Evolutionary conservation across 371 early-diverging fungal species (phyloP).

Genomic region (Actinomucor elegans): DNA sequence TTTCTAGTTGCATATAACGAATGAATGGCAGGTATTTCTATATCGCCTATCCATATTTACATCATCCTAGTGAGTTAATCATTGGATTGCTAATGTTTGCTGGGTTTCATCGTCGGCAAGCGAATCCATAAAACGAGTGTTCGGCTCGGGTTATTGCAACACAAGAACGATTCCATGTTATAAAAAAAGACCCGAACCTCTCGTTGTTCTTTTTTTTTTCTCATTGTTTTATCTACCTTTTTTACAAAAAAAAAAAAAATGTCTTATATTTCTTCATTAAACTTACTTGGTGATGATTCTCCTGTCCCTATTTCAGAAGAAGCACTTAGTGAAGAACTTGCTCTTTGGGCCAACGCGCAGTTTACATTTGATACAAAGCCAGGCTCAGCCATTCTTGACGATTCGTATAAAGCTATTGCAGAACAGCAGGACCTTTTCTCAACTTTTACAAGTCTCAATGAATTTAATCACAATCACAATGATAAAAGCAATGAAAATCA

Average conservation of each 20-base stretch:
- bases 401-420: constrained; percentile 9
- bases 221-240: constrained; percentile 5
- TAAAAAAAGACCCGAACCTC: not conserved
- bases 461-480: not conserved
- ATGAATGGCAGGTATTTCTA: no score
- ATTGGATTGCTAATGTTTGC: no score
- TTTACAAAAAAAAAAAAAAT: constrained; percentile 10
- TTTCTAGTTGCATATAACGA: no score
- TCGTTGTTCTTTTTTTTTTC: not conserved
- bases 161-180: not conserved
- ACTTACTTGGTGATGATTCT: constrained; percentile 38
- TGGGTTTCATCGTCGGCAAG: no score
- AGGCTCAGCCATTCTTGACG: constrained; percentile 38
- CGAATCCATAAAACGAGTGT: no score
- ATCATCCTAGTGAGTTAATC: no score
- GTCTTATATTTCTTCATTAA: constrained; percentile 49
- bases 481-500: not conserved
- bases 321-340: constrained; percentile 37
- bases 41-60: no score
- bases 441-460: constrained; percentile 4
- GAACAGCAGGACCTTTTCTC: constrained; percentile 14
- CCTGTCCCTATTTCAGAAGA: constrained; percentile 41
- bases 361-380: constrained; percentile 66
- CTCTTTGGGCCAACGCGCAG: constrained; percentile 74
- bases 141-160: not conserved